Base-by-base conservation (phyloP, 2,329 filamentous ascomycete genomes). In the Pseudocercospora eumusae region DNA sequence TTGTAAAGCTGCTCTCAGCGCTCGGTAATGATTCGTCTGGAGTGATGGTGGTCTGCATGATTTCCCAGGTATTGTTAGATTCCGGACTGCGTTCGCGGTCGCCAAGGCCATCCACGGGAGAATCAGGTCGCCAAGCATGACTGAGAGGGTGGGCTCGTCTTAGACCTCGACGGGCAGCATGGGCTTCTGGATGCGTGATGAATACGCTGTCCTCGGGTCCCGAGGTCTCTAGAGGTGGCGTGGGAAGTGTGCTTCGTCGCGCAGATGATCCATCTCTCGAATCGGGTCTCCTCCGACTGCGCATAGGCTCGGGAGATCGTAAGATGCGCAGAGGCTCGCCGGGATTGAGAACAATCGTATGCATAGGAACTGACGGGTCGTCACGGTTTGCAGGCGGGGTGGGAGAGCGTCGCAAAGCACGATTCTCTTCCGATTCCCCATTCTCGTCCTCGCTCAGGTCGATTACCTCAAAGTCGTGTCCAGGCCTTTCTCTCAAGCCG, bases 71-170 rank as follows among this genome's bases (percentile, higher is more conserved):
- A 47, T 78, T 78, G 56, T 80, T 79, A 5, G 89, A 88, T 0
- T 89, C 88, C n/a, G 91, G 78, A 75, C 92, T 96, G 68, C 92
- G 86, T 65, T 91, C 86, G 62, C 92, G 89, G 76, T 96, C 92
- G 40, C 92, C 92, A 15, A 96, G 83, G 3, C 92, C 92, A 75
- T 96, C 88, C 1, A 89, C 57, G n/a, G 70, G 70, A 10, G 70
- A 71, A 18, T 66, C 66, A 7, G 68, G 64, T 23, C 62, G 66
- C 72, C 71, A 74, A 5, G 70, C 65, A 45, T 70, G 65, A 45
- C 70, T 68, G 36, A 74, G 61, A 25, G 72, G 73, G 62, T 75
- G 72, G 4, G 68, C 65, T 23, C 66, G 62, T 20, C 61, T 61
- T 6, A 54, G n/a, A 15, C 45, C 53, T 7, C 58, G 54, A 1